These are phyloP conservation scores for Eucalyptus erythrocorys DNA, from an alignment of 345 rosid genomes.

Conservation along the genomic window DNA sequence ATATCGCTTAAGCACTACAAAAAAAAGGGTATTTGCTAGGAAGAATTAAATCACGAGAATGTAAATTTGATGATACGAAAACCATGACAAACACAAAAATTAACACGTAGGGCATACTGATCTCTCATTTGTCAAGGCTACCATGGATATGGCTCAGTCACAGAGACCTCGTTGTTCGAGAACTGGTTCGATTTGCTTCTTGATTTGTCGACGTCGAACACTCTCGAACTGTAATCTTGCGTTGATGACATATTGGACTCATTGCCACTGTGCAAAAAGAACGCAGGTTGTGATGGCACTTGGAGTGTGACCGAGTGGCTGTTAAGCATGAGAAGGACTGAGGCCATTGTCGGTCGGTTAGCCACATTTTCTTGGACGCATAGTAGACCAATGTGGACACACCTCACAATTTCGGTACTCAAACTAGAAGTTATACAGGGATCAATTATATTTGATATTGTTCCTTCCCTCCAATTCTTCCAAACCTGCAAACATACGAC, in stretches of 20 bases:
- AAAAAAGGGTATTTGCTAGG: no score
- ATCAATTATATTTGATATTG: conserved; percentile 13
- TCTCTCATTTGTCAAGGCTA: no score
- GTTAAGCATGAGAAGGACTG: conserved; percentile 29
- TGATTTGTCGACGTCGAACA: neutral
- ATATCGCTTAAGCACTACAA: no score
- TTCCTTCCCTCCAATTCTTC: conserved; percentile 38
- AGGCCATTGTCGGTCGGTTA: conserved; percentile 34
- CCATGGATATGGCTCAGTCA: no score
- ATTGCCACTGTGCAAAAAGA: neutral
- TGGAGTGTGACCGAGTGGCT: conserved; percentile 25
- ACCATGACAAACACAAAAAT: no score
- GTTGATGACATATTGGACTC: neutral
- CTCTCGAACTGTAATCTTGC: neutral
- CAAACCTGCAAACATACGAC: conserved; percentile 24
- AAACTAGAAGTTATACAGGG: conserved; percentile 9
- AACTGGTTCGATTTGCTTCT: neutral
- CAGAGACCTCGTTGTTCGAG: neutral
- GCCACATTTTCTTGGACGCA: conserved; percentile 42
- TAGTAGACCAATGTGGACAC: conserved; percentile 42
- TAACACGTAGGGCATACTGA: no score
- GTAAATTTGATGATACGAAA: no score
- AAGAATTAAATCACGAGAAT: no score
- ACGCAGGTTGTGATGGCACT: conserved; percentile 27
- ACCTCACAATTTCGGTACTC: conserved; percentile 17